Evolutionary conservation across 2,329 filamentous ascomycete genomes (phyloP).

Genomic region (Fonsecaea nubica): DNA sequence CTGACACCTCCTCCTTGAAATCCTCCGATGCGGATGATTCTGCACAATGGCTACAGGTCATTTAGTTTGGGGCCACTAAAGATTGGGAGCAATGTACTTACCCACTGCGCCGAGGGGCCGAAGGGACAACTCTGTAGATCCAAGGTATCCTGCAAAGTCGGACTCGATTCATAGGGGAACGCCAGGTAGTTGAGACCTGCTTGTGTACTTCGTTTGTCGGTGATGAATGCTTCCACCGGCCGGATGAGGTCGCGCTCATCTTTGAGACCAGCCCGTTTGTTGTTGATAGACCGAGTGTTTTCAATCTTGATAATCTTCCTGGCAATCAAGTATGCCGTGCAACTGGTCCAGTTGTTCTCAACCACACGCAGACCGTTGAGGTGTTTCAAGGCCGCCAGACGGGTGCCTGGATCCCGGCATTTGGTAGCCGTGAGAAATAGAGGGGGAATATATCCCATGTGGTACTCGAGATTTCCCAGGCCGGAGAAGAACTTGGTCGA

Average conservation of each 20-base stretch:
- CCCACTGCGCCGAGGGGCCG: constrained; percentile 21
- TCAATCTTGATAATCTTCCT: constrained; percentile 32
- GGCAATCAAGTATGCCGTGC: constrained; percentile 33
- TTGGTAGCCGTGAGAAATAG: constrained; percentile 36
- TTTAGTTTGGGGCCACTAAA: not conserved
- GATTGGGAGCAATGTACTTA: constrained; percentile 7
- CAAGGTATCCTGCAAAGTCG: constrained; percentile 25
- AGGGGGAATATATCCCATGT: constrained; percentile 34
- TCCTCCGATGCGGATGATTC: constrained; percentile 33
- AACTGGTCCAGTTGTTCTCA: constrained; percentile 36
- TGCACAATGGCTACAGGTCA: constrained; percentile 20
- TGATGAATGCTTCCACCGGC: constrained; percentile 30
- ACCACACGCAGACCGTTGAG: constrained; percentile 18
- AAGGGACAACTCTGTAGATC: constrained; percentile 22
- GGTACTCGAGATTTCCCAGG: constrained; percentile 25
- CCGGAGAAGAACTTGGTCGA: constrained; percentile 19
- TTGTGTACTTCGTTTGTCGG: constrained; percentile 21
- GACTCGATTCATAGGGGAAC: constrained; percentile 24
- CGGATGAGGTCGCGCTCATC: constrained; percentile 28
- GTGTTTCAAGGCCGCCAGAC: constrained; percentile 25
- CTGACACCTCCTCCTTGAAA: constrained; percentile 25
- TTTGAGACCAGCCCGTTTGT: constrained; percentile 10
- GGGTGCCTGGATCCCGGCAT: constrained; percentile 28
- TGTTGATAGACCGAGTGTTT: constrained; percentile 22
- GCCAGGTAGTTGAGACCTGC: constrained; percentile 23